Conservation (phyloP, 2,329 filamentous ascomycete genomes). For the Hawksworthiomyces lignivorus region DNA sequence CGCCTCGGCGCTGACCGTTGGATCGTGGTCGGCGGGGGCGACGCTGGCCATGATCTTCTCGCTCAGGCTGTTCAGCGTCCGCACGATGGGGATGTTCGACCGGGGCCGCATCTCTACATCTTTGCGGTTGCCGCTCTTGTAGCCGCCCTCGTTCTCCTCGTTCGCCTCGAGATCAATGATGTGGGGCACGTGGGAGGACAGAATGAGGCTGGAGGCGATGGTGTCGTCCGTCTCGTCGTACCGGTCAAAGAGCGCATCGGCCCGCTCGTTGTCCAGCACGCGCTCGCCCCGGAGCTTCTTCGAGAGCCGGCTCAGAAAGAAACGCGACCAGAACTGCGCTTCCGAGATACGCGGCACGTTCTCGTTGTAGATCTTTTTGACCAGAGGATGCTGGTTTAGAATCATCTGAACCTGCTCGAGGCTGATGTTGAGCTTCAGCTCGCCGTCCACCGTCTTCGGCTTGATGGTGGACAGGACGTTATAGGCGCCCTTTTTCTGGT, state of each 20-base stretch:
- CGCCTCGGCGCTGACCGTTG: slow-evolving; percentile 55
- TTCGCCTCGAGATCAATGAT: slow-evolving; percentile 92
- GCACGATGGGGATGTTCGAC: slow-evolving; percentile 77
- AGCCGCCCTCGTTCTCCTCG: slow-evolving; percentile 86
- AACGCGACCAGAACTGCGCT: slow-evolving; percentile 82
- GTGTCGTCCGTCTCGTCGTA: slow-evolving; percentile 71
- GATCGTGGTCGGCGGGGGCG: slow-evolving; percentile 65
- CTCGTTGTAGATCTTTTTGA: slow-evolving; percentile 87
- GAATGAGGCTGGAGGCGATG: slow-evolving; percentile 42
- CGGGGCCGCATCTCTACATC: slow-evolving; percentile 84
- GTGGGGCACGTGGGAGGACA: slow-evolving; percentile 65
- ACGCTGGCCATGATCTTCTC: slow-evolving; percentile 91
- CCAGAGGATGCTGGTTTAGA: slow-evolving; percentile 84
- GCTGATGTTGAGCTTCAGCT: slow-evolving; percentile 68
- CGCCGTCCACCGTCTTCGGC: slow-evolving; percentile 65
- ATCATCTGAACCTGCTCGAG: slow-evolving; percentile 91
- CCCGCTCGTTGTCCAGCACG: slow-evolving; percentile 66
- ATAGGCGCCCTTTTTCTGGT: slow-evolving; percentile 81
- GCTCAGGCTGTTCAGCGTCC: slow-evolving; percentile 80
- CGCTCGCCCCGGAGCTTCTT: slow-evolving; percentile 90
- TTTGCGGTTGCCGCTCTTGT: slow-evolving; percentile 72
- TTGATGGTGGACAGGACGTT: slow-evolving; percentile 91
- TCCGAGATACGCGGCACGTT: slow-evolving; percentile 77
- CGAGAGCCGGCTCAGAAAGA: slow-evolving; percentile 84
- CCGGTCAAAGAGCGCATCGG: slow-evolving; percentile 72